Percentiles rank a stretch among this genome's conserved stretches.
These are phyloP conservation scores for Cladosporium sp. DNA, from an alignment of 2,329 filamentous ascomycete species.

Conservation along the genomic window DNA sequence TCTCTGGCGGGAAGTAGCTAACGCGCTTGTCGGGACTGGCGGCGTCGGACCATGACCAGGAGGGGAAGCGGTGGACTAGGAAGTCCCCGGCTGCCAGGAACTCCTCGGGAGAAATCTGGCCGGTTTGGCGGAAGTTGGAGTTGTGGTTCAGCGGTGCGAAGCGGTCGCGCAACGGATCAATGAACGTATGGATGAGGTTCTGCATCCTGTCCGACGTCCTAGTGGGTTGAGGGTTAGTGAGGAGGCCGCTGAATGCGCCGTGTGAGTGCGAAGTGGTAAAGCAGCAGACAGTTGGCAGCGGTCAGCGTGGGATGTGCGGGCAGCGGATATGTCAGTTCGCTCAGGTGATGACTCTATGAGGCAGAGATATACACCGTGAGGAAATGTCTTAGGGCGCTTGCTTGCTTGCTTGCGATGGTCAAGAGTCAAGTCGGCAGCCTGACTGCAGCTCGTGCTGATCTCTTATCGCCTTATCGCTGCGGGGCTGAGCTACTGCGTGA, in stretches of 20 bases:
- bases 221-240: background rate
- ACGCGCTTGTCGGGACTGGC: slow-evolving; percentile 75
- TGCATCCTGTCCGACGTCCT: slow-evolving; percentile 57
- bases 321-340: background rate
- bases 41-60: slow-evolving; percentile 94
- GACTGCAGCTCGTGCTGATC: background rate
- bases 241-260: background rate
- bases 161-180: slow-evolving; percentile 86
- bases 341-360: background rate
- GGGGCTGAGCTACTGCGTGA: background rate
- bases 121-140: slow-evolving; percentile 88
- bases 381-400: background rate
- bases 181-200: slow-evolving; percentile 76
- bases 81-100: slow-evolving; percentile 96
- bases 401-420: background rate
- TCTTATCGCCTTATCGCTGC: slow-evolving; percentile 2
- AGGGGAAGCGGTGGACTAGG: slow-evolving; percentile 97
- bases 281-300: background rate
- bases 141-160: slow-evolving; percentile 85
- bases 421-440: background rate
- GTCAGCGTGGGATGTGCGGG: background rate
- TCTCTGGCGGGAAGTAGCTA: slow-evolving; percentile 75
- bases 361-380: background rate
- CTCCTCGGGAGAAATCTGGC: slow-evolving; percentile 95
- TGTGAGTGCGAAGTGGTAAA: background rate